Evolutionary conservation across 2,329 filamentous ascomycete species (phyloP).

Genomic region (Claviceps sp.): DNA sequence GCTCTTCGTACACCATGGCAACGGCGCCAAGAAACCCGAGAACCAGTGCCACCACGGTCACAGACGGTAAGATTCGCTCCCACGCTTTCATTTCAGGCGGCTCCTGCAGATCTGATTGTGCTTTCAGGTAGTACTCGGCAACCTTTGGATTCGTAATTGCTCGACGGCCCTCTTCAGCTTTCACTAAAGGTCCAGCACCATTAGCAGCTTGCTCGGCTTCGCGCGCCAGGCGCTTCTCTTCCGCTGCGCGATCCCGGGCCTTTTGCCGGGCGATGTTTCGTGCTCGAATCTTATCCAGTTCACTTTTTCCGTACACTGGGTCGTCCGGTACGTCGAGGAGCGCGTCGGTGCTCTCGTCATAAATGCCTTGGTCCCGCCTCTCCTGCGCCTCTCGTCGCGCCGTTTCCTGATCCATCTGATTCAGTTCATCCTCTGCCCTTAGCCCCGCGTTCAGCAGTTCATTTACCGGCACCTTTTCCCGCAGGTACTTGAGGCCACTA

Average conservation of each 20-base stretch:
- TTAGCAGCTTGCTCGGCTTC: constrained; percentile 26
- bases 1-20: constrained; percentile 39
- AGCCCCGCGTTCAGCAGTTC: constrained; percentile 48
- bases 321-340: constrained; percentile 19
- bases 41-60: constrained; percentile 32
- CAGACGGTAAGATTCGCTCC: constrained; percentile 42
- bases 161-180: constrained; percentile 22
- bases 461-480: constrained; percentile 40
- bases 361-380: constrained; percentile 10
- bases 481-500: constrained; percentile 40
- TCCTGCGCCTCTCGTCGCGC: constrained; percentile 12
- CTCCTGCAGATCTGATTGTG: constrained; percentile 35
- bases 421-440: constrained; percentile 49
- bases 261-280: constrained; percentile 35
- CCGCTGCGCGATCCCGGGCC: constrained; percentile 29
- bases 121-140: constrained; percentile 28
- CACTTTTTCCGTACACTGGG: constrained; percentile 44
- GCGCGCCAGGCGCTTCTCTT: constrained; percentile 25
- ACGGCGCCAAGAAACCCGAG: constrained; percentile 29
- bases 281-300: constrained; percentile 43
- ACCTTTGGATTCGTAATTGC: constrained; percentile 25
- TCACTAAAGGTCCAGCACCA: constrained; percentile 27
- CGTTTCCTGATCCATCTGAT: constrained; percentile 31
- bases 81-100: constrained; percentile 36
- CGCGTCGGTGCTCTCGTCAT: constrained; percentile 9